A percentile compares a stretch with the other conserved stretches of the same genome.
Conservation (phyloP, 2,329 filamentous ascomycete genomes). For the Fusarium clavum region DNA sequence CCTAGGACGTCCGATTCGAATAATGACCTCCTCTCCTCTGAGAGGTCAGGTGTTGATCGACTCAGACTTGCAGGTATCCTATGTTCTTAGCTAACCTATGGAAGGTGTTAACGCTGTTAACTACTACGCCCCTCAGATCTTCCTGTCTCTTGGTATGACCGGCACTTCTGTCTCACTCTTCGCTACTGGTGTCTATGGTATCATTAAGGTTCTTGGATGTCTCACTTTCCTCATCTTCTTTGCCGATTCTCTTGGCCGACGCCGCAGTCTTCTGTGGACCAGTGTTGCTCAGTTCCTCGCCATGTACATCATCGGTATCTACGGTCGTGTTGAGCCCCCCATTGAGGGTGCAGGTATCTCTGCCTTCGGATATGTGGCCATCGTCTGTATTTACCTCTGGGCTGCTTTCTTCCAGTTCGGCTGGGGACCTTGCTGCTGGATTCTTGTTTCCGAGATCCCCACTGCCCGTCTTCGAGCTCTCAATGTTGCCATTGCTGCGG, state of each 20-base stretch:
- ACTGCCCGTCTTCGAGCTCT: slow-evolving; percentile 72
- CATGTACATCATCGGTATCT: slow-evolving; percentile 79
- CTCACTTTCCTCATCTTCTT: slow-evolving; percentile 73
- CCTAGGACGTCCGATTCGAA: not conserved
- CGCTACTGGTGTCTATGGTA: slow-evolving; percentile 79
- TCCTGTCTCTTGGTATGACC: slow-evolving; percentile 71
- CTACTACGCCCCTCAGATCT: slow-evolving; percentile 78
- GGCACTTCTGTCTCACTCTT: slow-evolving; percentile 70
- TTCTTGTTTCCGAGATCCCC: slow-evolving; percentile 76
- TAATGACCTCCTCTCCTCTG: not conserved
- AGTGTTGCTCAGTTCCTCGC: slow-evolving; percentile 69
- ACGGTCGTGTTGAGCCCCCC: slow-evolving; percentile 72
- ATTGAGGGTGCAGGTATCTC: slow-evolving; percentile 64
- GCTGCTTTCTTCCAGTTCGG: slow-evolving; percentile 76
- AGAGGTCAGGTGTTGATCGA: not conserved
- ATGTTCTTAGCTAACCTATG: not conserved
- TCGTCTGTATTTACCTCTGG: slow-evolving; percentile 79
- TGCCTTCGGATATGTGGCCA: slow-evolving; percentile 75
- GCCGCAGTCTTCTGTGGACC: slow-evolving; percentile 71
- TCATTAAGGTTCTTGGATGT: slow-evolving; percentile 75
- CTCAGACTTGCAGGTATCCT: not conserved
- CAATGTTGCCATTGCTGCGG: slow-evolving; percentile 76
- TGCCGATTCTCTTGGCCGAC: slow-evolving; percentile 76
- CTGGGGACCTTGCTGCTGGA: slow-evolving; percentile 80
- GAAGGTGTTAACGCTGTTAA: slow-evolving; percentile 63